A percentile compares a stretch with the other conserved stretches of the same genome.
Conservation (phyloP, 352 stramenopile species). For the Phytophthora kernoviae region DNA sequence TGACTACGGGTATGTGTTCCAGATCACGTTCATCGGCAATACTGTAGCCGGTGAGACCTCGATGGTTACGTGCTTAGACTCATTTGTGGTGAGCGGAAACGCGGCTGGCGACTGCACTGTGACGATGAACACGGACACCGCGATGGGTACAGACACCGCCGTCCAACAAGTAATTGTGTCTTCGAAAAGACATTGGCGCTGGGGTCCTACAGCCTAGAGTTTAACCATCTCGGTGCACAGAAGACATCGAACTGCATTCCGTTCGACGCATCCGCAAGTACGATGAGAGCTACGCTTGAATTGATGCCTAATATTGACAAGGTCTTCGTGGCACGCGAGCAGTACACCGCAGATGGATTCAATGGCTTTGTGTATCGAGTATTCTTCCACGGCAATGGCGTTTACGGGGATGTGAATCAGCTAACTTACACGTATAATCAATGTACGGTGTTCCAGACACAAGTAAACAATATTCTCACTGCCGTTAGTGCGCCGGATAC, state of each 20-base stretch:
- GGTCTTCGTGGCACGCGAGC: conserved; percentile 65
- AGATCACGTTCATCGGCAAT: conserved; percentile 81
- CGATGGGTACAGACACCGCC: conserved; percentile 65
- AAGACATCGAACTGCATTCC: conserved; percentile 56
- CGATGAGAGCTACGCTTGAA: conserved; percentile 59
- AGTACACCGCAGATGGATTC: conserved; percentile 31
- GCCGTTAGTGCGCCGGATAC: conserved; percentile 31
- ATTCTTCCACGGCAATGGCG: conserved; percentile 82
- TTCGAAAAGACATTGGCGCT: conserved; percentile 50
- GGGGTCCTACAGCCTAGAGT: conserved; percentile 63
- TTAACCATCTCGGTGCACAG: conserved; percentile 44
- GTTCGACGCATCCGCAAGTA: conserved; percentile 58
- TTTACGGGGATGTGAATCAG: conserved; percentile 37
- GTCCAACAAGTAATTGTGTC: conserved; percentile 73
- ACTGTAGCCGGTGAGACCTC: conserved; percentile 66
- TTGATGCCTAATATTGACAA: conserved; percentile 76
- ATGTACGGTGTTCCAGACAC: conserved; percentile 65
- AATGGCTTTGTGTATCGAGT: conserved; percentile 76
- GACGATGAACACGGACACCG: conserved; percentile 73
- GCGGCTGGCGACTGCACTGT: conserved; percentile 45
- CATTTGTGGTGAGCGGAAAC: conserved; percentile 48
- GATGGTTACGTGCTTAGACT: conserved; percentile 28
- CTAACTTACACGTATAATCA: conserved; percentile 22
- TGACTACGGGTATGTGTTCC: conserved; percentile 70
- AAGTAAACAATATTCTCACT: conserved; percentile 67